Evolutionary conservation across 257 asterid species (phyloP).

Genomic region (Penstemon barbatus): DNA sequence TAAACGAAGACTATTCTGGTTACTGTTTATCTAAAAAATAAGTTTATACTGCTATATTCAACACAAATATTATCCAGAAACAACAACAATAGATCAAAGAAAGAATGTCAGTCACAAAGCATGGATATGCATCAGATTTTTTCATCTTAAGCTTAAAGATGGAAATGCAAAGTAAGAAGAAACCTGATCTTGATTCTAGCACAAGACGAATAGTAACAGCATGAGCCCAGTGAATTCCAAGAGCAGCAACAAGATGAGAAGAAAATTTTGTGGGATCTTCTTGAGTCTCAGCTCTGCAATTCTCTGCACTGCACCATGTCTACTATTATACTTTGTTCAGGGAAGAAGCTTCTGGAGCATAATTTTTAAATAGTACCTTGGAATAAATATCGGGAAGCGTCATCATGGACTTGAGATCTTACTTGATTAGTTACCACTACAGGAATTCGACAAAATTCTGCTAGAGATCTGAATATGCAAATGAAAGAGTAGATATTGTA

Average conservation of each 20-base stretch:
- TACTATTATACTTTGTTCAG: neutral
- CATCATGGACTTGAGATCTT: conserved; percentile 67
- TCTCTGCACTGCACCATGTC: conserved; percentile 47
- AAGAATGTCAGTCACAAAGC: neutral
- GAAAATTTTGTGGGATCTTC: conserved; percentile 45
- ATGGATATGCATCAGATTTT: conserved; percentile 16
- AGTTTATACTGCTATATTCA: neutral
- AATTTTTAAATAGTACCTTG: conserved; percentile 50
- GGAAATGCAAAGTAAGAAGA: conserved; percentile 19
- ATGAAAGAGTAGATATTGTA: conserved; percentile 15
- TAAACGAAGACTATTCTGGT: neutral
- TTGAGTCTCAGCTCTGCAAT: conserved; percentile 26
- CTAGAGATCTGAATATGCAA: conserved; percentile 60
- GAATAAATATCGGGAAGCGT: conserved; percentile 55
- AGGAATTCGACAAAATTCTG: conserved; percentile 82
- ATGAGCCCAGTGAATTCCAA: conserved; percentile 92
- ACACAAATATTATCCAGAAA: neutral
- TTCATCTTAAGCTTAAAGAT: conserved; percentile 14
- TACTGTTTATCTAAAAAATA: neutral
- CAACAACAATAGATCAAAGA: neutral
- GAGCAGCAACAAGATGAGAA: conserved; percentile 86
- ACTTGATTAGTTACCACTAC: conserved; percentile 89
- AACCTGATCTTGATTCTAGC: conserved; percentile 80
- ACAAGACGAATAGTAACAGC: conserved; percentile 81
- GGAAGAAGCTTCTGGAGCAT: conserved; percentile 17